Conservation (phyloP, 495 filamentous ascomycete genomes). For the Penicillium argentinense region DNA sequence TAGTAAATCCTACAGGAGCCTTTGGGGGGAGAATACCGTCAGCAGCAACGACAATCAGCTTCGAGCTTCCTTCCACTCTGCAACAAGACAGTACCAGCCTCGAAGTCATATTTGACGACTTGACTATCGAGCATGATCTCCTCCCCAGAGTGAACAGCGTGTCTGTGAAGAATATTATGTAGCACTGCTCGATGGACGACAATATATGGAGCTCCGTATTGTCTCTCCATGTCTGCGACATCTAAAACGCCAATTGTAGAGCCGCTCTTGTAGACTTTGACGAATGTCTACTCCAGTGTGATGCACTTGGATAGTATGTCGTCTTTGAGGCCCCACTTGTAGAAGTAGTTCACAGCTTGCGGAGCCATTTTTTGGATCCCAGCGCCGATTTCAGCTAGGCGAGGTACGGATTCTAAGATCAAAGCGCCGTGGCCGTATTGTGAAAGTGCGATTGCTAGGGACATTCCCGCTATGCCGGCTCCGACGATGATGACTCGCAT, state of each 20-base stretch:
- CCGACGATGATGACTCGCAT: slow-evolving; percentile 5
- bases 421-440: not conserved
- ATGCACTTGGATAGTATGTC: not conserved
- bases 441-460: slow-evolving; percentile 2
- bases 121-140: not conserved
- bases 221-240: not conserved
- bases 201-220: slow-evolving; percentile 5
- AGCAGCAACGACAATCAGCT: slow-evolving; percentile 4
- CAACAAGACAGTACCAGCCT: not conserved
- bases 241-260: not conserved
- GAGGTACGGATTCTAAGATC: not conserved
- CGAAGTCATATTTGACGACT: slow-evolving; percentile 1
- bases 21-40: not conserved
- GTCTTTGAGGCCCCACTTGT: slow-evolving; percentile 4
- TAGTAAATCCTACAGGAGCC: too few species aligned
- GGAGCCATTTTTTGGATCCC: slow-evolving; percentile 8
- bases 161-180: slow-evolving; percentile 2
- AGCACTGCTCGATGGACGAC: slow-evolving; percentile 1
- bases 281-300: not conserved
- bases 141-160: not conserved
- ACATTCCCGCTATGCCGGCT: slow-evolving; percentile 1
- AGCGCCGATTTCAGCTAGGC: slow-evolving; percentile 2
- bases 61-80: not conserved
- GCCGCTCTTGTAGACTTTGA: not conserved
- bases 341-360: slow-evolving; percentile 4